Conservation (phyloP, 2,329 filamentous ascomycete genomes). For the Juglanconis juglandina region DNA sequence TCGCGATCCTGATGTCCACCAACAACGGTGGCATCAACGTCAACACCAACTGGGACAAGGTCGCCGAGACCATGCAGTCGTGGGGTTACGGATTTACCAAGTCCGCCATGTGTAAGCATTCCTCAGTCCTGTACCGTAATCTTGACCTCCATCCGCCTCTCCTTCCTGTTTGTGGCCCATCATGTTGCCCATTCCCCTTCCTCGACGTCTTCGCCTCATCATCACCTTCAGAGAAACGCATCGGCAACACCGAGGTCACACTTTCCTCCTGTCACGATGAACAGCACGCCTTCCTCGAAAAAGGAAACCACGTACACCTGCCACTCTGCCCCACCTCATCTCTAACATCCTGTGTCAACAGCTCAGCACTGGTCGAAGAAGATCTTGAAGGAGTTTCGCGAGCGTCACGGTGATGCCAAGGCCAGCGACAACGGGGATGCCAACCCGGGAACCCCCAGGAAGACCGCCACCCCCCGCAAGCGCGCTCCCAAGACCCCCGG, state of each 20-base stretch:
- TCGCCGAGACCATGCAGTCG: slow-evolving; percentile 5
- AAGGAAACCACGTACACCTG: background rate
- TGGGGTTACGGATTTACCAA: slow-evolving; percentile 14
- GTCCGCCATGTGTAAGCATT: slow-evolving; percentile 16
- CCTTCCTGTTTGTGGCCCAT: background rate
- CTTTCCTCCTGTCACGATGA: no score
- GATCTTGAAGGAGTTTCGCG: slow-evolving; percentile 10
- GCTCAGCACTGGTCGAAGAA: slow-evolving; percentile 17
- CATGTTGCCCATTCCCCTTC: background rate
- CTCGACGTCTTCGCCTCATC: no score
- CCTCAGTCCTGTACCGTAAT: no score
- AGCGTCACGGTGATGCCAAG: slow-evolving; percentile 8
- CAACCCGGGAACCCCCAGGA: slow-evolving; percentile 1
- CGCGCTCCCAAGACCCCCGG: background rate
- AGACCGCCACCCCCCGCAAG: slow-evolving; percentile 6
- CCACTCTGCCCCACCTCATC: background rate
- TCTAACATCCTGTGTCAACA: background rate
- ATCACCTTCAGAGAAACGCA: background rate
- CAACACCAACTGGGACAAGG: slow-evolving; percentile 10
- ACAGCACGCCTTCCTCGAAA: no score
- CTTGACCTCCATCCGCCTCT: background rate
- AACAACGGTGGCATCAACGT: slow-evolving; percentile 9
- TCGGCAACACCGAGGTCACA: background rate
- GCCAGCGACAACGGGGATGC: background rate
- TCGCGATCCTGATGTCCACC: slow-evolving; percentile 14